Evolutionary conservation across 1,284 basidiomycete genomes (phyloP).

Genomic region (Irpex sp.): DNA sequence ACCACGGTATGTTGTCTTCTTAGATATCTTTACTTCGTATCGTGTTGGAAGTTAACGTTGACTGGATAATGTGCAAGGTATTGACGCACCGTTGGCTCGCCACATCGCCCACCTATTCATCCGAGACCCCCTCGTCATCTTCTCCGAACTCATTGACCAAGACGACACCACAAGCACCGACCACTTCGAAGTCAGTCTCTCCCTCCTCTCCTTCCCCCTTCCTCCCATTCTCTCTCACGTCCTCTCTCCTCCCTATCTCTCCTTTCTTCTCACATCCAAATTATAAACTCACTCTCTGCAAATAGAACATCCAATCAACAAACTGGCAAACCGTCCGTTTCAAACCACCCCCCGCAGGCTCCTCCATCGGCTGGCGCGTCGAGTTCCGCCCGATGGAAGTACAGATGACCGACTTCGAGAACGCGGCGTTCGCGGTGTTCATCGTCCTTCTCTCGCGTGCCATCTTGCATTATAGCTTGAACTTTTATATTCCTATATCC

Average conservation of each 20-base stretch:
- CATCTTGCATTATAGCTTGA: constrained; percentile 87
- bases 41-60: background rate
- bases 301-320: constrained; percentile 94
- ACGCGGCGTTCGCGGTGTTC: constrained; percentile 95
- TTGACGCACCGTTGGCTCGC: constrained; percentile 85
- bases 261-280: background rate
- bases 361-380: constrained; percentile 95
- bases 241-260: no score
- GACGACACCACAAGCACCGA: constrained; percentile 87
- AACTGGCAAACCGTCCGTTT: constrained; percentile 99
- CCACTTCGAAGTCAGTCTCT: constrained; percentile 81
- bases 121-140: constrained; percentile 94
- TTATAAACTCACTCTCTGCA: constrained; percentile 9
- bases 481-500: constrained; percentile 96
- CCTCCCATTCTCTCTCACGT: no score
- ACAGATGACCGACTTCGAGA: constrained; percentile 98
- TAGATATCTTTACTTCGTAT: background rate
- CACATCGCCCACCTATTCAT: constrained; percentile 97
- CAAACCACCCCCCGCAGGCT: constrained; percentile 94
- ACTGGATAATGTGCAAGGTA: constrained; percentile 45
- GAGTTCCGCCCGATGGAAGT: constrained; percentile 99
- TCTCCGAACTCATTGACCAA: constrained; percentile 91
- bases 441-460: constrained; percentile 92
- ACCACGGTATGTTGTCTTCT: constrained; percentile 55
- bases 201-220: no score